These are phyloP conservation scores for Auricularia auricula-judae DNA, from an alignment of 768 basidiomycete genomes.

Conservation along the genomic window DNA sequence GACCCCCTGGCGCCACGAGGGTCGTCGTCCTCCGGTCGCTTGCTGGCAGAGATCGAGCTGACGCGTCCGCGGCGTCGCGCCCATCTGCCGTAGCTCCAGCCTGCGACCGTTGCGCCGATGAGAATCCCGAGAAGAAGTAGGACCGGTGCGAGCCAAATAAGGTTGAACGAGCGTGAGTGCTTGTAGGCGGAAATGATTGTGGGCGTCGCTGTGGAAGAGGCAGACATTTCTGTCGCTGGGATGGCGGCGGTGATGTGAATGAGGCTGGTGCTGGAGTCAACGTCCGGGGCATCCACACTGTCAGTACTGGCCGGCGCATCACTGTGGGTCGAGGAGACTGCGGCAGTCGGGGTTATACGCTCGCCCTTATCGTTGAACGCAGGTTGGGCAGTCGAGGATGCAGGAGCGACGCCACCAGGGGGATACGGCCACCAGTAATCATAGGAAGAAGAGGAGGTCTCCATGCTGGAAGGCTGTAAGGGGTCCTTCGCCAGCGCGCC, in stretches of 20 bases:
- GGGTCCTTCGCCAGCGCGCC: not conserved
- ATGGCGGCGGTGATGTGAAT: constrained; percentile 25
- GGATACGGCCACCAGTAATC: constrained; percentile 32
- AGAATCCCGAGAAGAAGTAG: constrained; percentile 22
- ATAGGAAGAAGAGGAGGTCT: constrained; percentile 16
- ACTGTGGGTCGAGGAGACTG: not conserved
- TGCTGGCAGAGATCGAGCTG: not conserved
- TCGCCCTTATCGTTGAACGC: constrained; percentile 7
- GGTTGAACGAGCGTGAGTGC: not conserved
- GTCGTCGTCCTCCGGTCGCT: not conserved
- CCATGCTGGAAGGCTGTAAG: constrained; percentile 15
- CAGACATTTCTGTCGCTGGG: constrained; percentile 11
- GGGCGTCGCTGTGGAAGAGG: constrained; percentile 2
- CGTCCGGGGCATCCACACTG: not conserved
- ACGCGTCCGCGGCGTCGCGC: constrained; percentile 1
- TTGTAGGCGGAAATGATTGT: constrained; percentile 4
- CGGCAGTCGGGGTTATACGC: constrained; percentile 7
- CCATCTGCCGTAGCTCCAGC: constrained; percentile 13
- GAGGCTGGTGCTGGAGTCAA: constrained; percentile 4
- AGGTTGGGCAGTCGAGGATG: constrained; percentile 1
- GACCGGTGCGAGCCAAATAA: constrained; percentile 17
- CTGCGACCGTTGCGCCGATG: constrained; percentile 20
- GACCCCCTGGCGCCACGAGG: not conserved
- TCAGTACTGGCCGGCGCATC: not conserved
- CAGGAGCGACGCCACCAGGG: constrained; percentile 15